phyloP scores from a whole-genome alignment of 495 filamentous ascomycete species.

The Hypoxylon crocopeplum region DNA sequence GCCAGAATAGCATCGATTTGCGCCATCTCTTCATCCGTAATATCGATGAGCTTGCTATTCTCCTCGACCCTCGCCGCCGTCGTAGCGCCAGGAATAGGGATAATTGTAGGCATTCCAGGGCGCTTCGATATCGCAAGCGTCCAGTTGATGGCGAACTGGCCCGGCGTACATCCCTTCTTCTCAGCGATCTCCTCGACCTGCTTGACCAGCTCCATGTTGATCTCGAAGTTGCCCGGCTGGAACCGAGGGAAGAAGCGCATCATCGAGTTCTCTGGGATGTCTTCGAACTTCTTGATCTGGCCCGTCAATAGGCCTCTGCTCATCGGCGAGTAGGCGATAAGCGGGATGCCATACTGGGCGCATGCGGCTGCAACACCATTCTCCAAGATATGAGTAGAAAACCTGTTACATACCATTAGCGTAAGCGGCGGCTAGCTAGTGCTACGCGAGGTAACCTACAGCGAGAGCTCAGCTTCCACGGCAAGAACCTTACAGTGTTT shows the following conservation, averaged over 20 bases:
- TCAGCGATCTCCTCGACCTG: slow-evolving; percentile 71
- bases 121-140: slow-evolving; percentile 55
- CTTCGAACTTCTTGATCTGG: slow-evolving; percentile 57
- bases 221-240: slow-evolving; percentile 68
- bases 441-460: slow-evolving; percentile 50
- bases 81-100: slow-evolving; percentile 83
- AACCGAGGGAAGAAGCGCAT: slow-evolving; percentile 72
- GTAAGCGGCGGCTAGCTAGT: slow-evolving; percentile 64
- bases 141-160: slow-evolving; percentile 84
- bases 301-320: slow-evolving; percentile 58
- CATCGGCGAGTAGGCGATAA: slow-evolving; percentile 62
- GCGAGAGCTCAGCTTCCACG: slow-evolving; percentile 80
- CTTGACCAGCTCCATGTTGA: slow-evolving; percentile 74
- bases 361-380: slow-evolving; percentile 79
- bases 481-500: slow-evolving; percentile 71
- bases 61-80: slow-evolving; percentile 55
- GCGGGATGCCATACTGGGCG: slow-evolving; percentile 73
- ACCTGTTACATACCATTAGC: slow-evolving; percentile 54
- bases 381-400: slow-evolving; percentile 47
- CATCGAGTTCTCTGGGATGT: slow-evolving; percentile 60
- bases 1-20: slow-evolving; percentile 56
- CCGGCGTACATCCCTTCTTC: slow-evolving; percentile 72
- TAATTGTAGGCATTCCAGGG: slow-evolving; percentile 67
- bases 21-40: slow-evolving; percentile 55
- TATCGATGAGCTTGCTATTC: slow-evolving; percentile 53